These are phyloP conservation scores for Brasilioporus rufonigricans DNA, from an alignment of 768 basidiomycete genomes.

Conservation along the genomic window DNA sequence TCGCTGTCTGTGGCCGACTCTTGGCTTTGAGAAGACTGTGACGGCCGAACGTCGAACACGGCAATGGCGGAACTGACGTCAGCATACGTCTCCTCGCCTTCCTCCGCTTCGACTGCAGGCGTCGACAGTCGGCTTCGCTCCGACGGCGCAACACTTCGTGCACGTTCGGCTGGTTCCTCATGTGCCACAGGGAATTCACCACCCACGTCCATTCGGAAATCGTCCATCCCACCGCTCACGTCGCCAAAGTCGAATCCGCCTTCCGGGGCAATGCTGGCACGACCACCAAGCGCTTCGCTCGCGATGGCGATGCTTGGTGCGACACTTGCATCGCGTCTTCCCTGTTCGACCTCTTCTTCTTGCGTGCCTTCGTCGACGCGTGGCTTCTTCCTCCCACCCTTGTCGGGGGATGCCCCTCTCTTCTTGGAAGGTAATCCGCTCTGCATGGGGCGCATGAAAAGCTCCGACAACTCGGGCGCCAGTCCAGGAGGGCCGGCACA, in stretches of 20 bases:
- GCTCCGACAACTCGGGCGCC: constrained; percentile 72
- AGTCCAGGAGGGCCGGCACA: constrained; percentile 84
- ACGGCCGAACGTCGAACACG: constrained; percentile 68
- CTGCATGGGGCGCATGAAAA: constrained; percentile 79
- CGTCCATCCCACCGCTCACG: constrained; percentile 53
- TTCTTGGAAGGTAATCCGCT: constrained; percentile 54
- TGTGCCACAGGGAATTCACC: constrained; percentile 40
- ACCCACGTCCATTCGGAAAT: constrained; percentile 69
- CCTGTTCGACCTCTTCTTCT: constrained; percentile 67
- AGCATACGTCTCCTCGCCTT: constrained; percentile 64
- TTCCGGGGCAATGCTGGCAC: constrained; percentile 53
- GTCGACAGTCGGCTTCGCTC: constrained; percentile 66
- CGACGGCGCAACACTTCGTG: constrained; percentile 51
- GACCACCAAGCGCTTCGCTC: constrained; percentile 53
- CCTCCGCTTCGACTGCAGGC: constrained; percentile 59
- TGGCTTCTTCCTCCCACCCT: constrained; percentile 56
- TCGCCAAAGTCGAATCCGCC: constrained; percentile 63
- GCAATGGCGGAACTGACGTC: constrained; percentile 76
- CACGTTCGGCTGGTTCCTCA: constrained; percentile 36
- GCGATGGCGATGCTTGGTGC: constrained; percentile 60
- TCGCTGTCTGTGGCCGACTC: constrained; percentile 48
- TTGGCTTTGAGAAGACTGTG: constrained; percentile 49
- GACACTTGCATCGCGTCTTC: constrained; percentile 62
- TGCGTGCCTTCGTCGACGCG: constrained; percentile 49
- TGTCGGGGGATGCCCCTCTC: constrained; percentile 55